These are phyloP conservation scores for Solanum microdontum DNA, from an alignment of 257 asterid genomes.

Conservation along the genomic window DNA sequence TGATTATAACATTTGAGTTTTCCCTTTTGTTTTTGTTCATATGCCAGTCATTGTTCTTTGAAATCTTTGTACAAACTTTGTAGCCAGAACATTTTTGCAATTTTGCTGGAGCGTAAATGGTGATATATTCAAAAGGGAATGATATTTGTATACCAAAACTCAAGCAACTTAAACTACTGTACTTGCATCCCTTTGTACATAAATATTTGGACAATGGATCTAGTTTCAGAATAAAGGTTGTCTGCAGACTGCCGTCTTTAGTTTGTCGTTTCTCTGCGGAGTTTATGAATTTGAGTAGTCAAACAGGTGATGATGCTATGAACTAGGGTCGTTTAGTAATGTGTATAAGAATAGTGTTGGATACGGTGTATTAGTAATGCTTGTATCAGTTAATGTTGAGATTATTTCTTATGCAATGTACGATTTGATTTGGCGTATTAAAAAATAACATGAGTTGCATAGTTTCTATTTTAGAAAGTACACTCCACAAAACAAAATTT, in stretches of 20 bases:
- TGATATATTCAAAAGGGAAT: neutral
- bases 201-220: neutral
- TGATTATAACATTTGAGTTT: constrained; percentile 10
- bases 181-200: neutral
- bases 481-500: neutral
- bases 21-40: neutral
- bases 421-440: neutral
- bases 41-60: neutral
- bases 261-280: neutral
- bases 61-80: neutral
- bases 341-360: neutral
- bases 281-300: neutral
- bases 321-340: neutral
- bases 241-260: neutral
- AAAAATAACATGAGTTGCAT: neutral
- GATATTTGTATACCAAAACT: neutral
- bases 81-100: neutral
- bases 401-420: neutral
- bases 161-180: neutral
- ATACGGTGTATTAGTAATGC: neutral
- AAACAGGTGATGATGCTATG: neutral
- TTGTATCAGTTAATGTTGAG: neutral
- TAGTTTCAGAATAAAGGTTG: neutral
- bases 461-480: no score
- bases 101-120: neutral